A percentile compares a stretch with the other conserved stretches of the same genome.
phyloP scores from a whole-genome alignment of 2,329 filamentous ascomycete genomes.

The Fonsecaea monophora region DNA sequence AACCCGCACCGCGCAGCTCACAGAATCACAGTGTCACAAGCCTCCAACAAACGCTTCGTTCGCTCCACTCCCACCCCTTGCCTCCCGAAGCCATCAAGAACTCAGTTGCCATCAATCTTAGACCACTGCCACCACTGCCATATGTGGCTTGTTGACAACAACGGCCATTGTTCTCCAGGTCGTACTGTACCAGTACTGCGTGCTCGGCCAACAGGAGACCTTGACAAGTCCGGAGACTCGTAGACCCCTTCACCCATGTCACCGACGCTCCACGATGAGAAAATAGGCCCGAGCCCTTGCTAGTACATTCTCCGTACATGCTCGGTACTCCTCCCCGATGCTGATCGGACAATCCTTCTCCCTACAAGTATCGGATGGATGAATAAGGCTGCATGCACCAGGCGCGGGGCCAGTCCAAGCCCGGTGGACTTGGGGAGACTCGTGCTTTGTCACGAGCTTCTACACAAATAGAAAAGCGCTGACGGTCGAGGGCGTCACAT shows the following conservation, averaged over 20 bases:
- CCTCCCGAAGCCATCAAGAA: slow-evolving; percentile 1
- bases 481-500: background rate
- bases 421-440: background rate
- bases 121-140: too few relatives aligned
- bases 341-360: background rate
- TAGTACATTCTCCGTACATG: background rate
- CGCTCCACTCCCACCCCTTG: background rate
- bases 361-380: background rate
- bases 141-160: too few relatives aligned
- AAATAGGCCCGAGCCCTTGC: background rate
- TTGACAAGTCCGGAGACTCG: background rate
- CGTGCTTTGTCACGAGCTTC: background rate
- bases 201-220: background rate
- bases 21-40: slow-evolving; percentile 6
- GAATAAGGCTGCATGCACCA: background rate
- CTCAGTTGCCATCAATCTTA: background rate
- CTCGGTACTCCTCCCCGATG: background rate
- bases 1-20: background rate
- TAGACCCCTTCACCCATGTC: background rate
- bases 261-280: background rate
- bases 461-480: slow-evolving; percentile 6
- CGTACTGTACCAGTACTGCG: background rate
- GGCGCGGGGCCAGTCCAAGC: background rate
- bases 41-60: too few relatives aligned
- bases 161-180: background rate